These are phyloP conservation scores for Laetiporus sulphureus DNA, from an alignment of 1,284 basidiomycete genomes.

Conservation along the genomic window DNA sequence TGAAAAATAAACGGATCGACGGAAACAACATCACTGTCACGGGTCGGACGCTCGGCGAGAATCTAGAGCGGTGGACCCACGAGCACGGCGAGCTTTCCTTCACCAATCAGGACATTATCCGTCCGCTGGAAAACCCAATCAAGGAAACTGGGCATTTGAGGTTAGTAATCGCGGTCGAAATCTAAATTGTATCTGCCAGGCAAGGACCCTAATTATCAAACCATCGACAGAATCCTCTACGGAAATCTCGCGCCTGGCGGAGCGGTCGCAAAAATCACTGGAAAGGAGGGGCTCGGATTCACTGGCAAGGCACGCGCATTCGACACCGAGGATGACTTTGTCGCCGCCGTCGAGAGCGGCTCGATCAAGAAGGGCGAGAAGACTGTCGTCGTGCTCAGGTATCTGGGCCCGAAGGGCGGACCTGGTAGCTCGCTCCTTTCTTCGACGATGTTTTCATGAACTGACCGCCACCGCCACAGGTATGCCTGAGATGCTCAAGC, in stretches of 20 bases:
- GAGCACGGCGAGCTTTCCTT: conserved; percentile 70
- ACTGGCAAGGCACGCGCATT: conserved; percentile 81
- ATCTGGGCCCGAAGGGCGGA: conserved; percentile 86
- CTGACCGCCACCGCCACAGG: conserved; percentile 34
- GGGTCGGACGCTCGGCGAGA: conserved; percentile 82
- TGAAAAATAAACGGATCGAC: conserved; percentile 79
- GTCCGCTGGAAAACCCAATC: conserved; percentile 81
- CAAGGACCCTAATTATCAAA: no score
- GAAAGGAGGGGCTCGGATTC: conserved; percentile 86
- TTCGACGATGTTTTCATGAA: neutral
- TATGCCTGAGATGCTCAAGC: conserved; percentile 95
- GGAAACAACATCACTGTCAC: conserved; percentile 86
- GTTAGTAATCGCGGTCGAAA: no score
- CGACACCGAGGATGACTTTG: conserved; percentile 78
- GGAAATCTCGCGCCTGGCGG: conserved; percentile 92
- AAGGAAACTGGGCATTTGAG: conserved; percentile 85
- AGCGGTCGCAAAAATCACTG: conserved; percentile 92
- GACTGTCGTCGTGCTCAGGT: conserved; percentile 84
- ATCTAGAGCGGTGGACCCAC: conserved; percentile 79
- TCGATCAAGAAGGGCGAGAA: conserved; percentile 83
- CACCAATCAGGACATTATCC: conserved; percentile 72
- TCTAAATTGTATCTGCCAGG: no score
- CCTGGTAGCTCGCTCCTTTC: conserved; percentile 47
- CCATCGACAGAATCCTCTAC: conserved; percentile 65
- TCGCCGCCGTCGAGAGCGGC: conserved; percentile 74